phyloP scores from a whole-genome alignment of 2,329 filamentous ascomycete species.

The Paramyrothecium roridum region DNA sequence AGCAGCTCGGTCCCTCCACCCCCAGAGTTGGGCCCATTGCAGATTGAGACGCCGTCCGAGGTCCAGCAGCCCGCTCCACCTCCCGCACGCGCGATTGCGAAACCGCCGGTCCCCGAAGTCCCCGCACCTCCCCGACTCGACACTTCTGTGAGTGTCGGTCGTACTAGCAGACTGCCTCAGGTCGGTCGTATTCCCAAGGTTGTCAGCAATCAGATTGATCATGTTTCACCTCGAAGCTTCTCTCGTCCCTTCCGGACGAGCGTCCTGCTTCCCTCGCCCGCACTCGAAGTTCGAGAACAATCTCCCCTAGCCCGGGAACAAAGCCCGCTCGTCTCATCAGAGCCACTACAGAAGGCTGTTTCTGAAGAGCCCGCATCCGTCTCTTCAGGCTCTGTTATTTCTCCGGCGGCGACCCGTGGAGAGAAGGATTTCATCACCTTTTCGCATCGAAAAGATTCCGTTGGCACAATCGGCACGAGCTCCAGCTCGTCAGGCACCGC shows the following conservation, averaged over 20 bases:
- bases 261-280: slow-evolving; percentile 29
- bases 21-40: slow-evolving; percentile 10
- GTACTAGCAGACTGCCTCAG: slow-evolving; percentile 65
- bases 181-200: slow-evolving; percentile 86
- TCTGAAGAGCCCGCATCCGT: background rate
- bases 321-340: slow-evolving; percentile 20
- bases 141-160: slow-evolving; percentile 7
- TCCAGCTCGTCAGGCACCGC: slow-evolving; percentile 66
- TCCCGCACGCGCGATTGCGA: slow-evolving; percentile 3
- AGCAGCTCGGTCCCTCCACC: background rate
- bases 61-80: slow-evolving; percentile 7
- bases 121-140: background rate
- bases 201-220: slow-evolving; percentile 64
- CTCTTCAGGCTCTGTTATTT: slow-evolving; percentile 12
- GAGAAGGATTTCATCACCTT: slow-evolving; percentile 70
- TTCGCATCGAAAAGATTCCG: slow-evolving; percentile 68
- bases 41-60: slow-evolving; percentile 3
- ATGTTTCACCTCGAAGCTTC: slow-evolving; percentile 74
- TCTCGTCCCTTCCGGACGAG: slow-evolving; percentile 73
- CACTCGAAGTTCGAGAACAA: slow-evolving; percentile 20
- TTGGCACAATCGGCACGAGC: slow-evolving; percentile 43
- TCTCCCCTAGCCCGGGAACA: slow-evolving; percentile 47
- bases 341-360: no score
- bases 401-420: slow-evolving; percentile 24
- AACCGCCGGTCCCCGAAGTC: slow-evolving; percentile 2